phyloP scores from a whole-genome alignment of 169 alveolate species.

The Plasmodium coatneyi region DNA sequence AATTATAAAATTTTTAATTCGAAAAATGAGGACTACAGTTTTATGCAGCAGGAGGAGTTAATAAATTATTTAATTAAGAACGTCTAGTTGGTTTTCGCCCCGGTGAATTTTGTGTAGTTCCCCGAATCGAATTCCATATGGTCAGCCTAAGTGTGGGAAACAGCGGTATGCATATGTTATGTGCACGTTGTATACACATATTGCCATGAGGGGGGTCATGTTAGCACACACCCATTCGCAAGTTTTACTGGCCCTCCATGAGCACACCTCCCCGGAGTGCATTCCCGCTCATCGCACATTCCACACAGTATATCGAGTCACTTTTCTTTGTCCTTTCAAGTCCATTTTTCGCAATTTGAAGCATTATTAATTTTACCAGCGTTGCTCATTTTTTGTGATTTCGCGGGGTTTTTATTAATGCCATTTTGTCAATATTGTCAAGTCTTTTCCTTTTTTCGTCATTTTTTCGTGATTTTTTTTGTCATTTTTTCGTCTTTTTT shows the following conservation, averaged over 20 bases:
- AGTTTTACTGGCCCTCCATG: neutral
- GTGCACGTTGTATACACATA: neutral
- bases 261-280: neutral
- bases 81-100: neutral
- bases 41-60: slow-evolving; percentile 42
- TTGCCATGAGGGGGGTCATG: neutral
- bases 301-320: neutral
- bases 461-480: neutral
- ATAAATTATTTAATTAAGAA: slow-evolving; percentile 42
- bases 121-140: neutral
- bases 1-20: slow-evolving; percentile 51
- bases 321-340: neutral
- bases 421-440: neutral
- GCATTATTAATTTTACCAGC: neutral
- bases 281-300: neutral
- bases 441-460: neutral
- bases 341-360: neutral
- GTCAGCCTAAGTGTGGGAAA: neutral
- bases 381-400: neutral
- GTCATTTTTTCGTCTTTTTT: neutral
- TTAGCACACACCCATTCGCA: neutral
- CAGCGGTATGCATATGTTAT: neutral
- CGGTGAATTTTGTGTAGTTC: neutral
- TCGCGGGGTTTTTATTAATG: neutral
- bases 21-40: slow-evolving; percentile 37